phyloP scores from a whole-genome alignment of 1,284 basidiomycete species.

The Papiliotrema laurentii region DNA sequence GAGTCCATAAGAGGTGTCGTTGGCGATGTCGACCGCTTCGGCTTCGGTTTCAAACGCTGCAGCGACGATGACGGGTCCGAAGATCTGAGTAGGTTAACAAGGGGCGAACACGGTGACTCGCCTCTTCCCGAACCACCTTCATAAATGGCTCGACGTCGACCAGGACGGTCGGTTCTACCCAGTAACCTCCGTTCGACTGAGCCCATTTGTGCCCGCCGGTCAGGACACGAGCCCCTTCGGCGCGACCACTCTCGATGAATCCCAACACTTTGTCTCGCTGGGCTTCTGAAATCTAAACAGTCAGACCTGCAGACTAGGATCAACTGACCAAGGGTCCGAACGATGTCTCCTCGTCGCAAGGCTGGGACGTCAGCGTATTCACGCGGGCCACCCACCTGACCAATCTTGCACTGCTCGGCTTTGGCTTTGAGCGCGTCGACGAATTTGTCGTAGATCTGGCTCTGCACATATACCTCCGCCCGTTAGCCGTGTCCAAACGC shows the following conservation, averaged over 20 bases:
- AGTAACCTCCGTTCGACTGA: conserved; percentile 37
- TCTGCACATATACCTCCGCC: conserved; percentile 66
- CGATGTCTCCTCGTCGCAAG: conserved; percentile 67
- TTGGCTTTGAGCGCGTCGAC: conserved; percentile 62
- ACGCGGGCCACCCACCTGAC: conserved; percentile 49
- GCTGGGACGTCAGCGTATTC: conserved; percentile 35
- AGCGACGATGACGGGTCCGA: conserved; percentile 51
- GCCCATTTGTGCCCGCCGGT: conserved; percentile 63
- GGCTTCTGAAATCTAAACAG: conserved; percentile 60
- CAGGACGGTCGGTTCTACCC: conserved; percentile 47
- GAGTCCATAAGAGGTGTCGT: conserved; percentile 79
- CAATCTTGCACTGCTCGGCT: conserved; percentile 63
- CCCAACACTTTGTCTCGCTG: conserved; percentile 86
- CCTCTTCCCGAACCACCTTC: conserved; percentile 41
- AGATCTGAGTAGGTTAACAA: conserved; percentile 41
- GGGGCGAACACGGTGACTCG: conserved; percentile 6
- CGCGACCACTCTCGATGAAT: conserved; percentile 82
- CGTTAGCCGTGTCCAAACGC: not conserved
- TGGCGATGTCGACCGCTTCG: conserved; percentile 63
- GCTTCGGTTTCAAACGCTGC: conserved; percentile 47
- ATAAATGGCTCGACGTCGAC: conserved; percentile 34
- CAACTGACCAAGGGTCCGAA: conserved; percentile 64
- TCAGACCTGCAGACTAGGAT: not conserved
- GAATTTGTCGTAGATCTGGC: conserved; percentile 79
- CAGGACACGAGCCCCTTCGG: conserved; percentile 72